These are phyloP conservation scores for Vanderwaltozyma verrucispora DNA, from an alignment of 805 yeast genomes.

Conservation along the genomic window DNA sequence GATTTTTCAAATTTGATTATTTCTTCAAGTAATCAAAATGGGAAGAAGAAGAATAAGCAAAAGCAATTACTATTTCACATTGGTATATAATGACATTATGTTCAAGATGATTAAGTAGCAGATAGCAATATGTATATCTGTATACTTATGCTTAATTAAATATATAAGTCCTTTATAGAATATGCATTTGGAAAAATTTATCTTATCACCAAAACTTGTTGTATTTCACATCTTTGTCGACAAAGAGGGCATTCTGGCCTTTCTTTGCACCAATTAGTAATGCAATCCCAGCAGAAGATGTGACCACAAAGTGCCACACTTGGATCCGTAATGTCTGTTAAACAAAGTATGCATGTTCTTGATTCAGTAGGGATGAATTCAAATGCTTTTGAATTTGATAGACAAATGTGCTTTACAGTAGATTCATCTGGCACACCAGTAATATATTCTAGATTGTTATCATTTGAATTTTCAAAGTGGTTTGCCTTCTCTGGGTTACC, in stretches of 20 bases:
- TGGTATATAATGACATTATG: constrained; percentile 33
- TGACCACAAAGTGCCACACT: constrained; percentile 88
- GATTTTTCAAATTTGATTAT: constrained; percentile 6
- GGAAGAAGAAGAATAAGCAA: constrained; percentile 36
- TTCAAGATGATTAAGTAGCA: no score
- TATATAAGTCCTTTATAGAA: background rate
- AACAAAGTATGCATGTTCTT: constrained; percentile 75
- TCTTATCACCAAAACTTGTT: constrained; percentile 40
- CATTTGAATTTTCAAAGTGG: no score
- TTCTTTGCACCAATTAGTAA: constrained; percentile 82
- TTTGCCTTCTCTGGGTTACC: background rate
- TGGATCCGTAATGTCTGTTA: constrained; percentile 72
- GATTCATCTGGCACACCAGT: constrained; percentile 6
- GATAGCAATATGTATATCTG: no score
- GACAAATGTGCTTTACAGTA: constrained; percentile 30
- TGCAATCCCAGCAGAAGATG: constrained; percentile 85
- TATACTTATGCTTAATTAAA: no score
- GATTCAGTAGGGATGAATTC: constrained; percentile 63
- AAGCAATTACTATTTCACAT: constrained; percentile 44
- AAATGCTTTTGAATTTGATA: constrained; percentile 45
- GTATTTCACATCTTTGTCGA: constrained; percentile 45
- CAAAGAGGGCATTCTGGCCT: constrained; percentile 88
- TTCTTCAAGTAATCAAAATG: constrained; percentile 8
- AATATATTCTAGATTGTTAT: background rate
- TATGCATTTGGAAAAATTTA: background rate